A percentile compares a stretch with the other conserved stretches of the same genome.
Evolutionary conservation across 2,329 filamentous ascomycete genomes (phyloP).

Genomic region (Fusarium torulosum): DNA sequence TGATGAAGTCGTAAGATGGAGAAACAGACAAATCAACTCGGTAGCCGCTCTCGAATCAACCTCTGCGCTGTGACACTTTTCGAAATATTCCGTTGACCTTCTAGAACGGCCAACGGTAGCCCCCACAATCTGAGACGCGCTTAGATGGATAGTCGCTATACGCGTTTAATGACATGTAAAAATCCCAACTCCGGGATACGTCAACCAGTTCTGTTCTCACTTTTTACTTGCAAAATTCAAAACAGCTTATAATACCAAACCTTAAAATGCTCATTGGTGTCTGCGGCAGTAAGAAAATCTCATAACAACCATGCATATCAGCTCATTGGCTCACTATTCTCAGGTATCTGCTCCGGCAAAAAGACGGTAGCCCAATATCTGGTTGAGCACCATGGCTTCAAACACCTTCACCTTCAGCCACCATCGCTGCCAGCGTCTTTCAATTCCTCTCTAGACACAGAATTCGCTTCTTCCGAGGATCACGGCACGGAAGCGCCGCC

Average conservation of each 20-base stretch:
- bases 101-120: slow-evolving; percentile 24
- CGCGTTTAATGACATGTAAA: slow-evolving; percentile 32
- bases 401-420: slow-evolving; percentile 71
- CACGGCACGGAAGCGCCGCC: slow-evolving; percentile 20
- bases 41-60: slow-evolving; percentile 20
- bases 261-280: slow-evolving; percentile 79
- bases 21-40: slow-evolving; percentile 25
- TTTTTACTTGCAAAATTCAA: not conserved
- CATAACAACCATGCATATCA: not conserved
- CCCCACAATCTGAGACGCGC: slow-evolving; percentile 41
- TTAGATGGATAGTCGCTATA: slow-evolving; percentile 31
- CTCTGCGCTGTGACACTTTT: not conserved
- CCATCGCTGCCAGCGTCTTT: slow-evolving; percentile 19
- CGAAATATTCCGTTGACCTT: slow-evolving; percentile 25
- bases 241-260: not conserved
- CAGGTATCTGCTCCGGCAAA: slow-evolving; percentile 95
- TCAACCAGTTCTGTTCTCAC: not conserved
- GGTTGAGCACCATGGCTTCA: slow-evolving; percentile 85
- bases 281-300: slow-evolving; percentile 71
- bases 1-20: slow-evolving; percentile 22
- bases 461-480: slow-evolving; percentile 25
- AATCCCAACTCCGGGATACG: slow-evolving; percentile 15
- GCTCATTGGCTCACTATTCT: slow-evolving; percentile 23
- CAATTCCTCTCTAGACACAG: slow-evolving; percentile 17
- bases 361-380: slow-evolving; percentile 90